Evolutionary conservation across 148 eudicot species (phyloP).

Genomic region (Chenopodium berlandieri): DNA sequence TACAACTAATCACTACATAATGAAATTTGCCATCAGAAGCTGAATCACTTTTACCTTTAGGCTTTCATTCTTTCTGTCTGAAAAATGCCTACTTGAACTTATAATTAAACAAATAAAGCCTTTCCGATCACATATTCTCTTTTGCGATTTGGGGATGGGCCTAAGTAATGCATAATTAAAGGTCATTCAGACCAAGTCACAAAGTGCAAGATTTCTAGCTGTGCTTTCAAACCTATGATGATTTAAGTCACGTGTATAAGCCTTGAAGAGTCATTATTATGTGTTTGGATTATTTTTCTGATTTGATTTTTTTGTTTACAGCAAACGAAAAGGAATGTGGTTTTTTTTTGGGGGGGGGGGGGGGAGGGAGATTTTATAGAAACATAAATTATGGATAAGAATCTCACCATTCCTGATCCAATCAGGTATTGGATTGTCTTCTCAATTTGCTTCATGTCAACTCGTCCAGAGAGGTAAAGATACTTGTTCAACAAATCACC

Average conservation of each 20-base stretch:
- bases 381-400: background rate
- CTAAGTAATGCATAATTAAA: background rate
- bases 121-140: background rate
- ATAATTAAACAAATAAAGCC: too few relatives aligned
- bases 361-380: background rate
- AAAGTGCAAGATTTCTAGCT: background rate
- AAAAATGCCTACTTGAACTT: background rate
- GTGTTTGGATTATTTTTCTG: too few relatives aligned
- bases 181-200: background rate
- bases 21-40: too few relatives aligned
- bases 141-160: too few relatives aligned
- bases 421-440: conserved; percentile 52
- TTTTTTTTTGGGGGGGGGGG: background rate
- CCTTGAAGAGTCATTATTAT: background rate
- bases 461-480: conserved; percentile 51
- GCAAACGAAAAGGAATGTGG: too few relatives aligned
- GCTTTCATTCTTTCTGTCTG: background rate
- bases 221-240: background rate
- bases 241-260: background rate
- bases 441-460: conserved; percentile 48
- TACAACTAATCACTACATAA: background rate
- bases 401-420: conserved; percentile 49
- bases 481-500: conserved; percentile 52
- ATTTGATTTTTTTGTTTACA: background rate
- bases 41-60: background rate